Evolutionary conservation across 768 basidiomycete species (phyloP), one percentile per base, ranked within the genome.

Genomic region (Amanita jacksonii): DNA sequence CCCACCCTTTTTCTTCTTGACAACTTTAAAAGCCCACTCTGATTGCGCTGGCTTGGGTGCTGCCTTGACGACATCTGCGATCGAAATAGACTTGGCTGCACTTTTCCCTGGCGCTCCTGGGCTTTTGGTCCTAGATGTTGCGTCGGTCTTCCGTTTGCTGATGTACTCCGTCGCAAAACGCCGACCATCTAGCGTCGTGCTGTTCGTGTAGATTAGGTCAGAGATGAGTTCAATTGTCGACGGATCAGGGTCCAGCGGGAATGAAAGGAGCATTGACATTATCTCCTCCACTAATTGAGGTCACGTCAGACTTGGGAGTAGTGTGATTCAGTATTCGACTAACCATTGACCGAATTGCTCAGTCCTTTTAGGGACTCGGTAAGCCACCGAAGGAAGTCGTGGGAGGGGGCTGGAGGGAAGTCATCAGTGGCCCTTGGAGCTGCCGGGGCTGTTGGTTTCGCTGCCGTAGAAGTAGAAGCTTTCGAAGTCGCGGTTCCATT

Each of bases 141-240:
- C 84, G 58, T 98, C 94, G 15, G 74, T 75, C 64, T 91, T 93
- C 41, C 96, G 83, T 57, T 77, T 87, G 49, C 72, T 76, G 41
- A 91, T 77, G 55, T 89, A 99, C 52, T 98, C 93, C 9, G 86
- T 73, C 3, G 96, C 93, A 57, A 98, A 99, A 28, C 94, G 79
- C 40, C 93, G 74, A 4, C 96, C 96, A 56, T 98, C 92, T 40
- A 99, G 76, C 2, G 88, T 98, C 16, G 91, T 87, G 51, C 90
- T 94, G 57, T 86, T 92, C 42, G 85, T 81, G 57, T 98, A 99
- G 49, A 98, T 92, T 33, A 86, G 73, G 59, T 98, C 96, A 18
- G 88, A 86, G 51, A 99, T 98, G 57, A 96, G 82, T 63, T 99
- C 96, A 34, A 79, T 64, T 0, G 85, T 89, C 12, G 77, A 79